Evolutionary conservation across 2,329 filamentous ascomycete genomes (phyloP), one percentile per base, ranked within the genome.

Genomic region (Fusarium armeniacum): DNA sequence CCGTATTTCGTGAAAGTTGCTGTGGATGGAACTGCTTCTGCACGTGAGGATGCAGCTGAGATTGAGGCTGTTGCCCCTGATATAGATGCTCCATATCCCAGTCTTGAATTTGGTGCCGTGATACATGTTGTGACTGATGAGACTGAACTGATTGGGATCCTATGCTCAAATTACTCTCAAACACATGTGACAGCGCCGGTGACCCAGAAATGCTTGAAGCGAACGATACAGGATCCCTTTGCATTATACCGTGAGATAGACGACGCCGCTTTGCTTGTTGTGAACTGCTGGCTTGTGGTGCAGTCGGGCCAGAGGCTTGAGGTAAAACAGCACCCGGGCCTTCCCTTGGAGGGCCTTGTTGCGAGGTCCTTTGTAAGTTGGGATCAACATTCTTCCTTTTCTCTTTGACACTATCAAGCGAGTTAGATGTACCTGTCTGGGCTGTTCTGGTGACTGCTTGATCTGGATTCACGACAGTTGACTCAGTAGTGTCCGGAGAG

Each of bases 251-350:
- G 33, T 71, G 70, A 5, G 76, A 75, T 16, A 74, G 62, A 43
- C 75, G 73, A 26, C 72, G 76, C 10, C 76, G 75, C 58, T 78
- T 78, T 24, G 50, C 22, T n/a, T 69, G 66, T 35, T 70, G 69
- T 24, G 49, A 43, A 28, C 55, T 52, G 26, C 22, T 57, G 15
- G 18, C 52, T 41, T 38, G 40, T 5, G 22, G 24, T 7, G 45
- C 22, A 43, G 44, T 22, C 11, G 36, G 26, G 11, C 47, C 28
- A 24, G 30, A 30, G 51, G 56, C 26, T 53, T 67, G 66, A 10
- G 57, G 32, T 9, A 40, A 28, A 28, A 20, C 10, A n/a, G 13
- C 24, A 33, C 30, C 26, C 12, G 30, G 36, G 22, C 18, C 41
- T 40, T 56, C 58, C 13, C 44, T 32, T 11, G 41, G 63, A 5